Percentiles rank a stretch among this genome's conserved stretches.
These are phyloP conservation scores for Datura wrightii DNA, from an alignment of 257 asterid genomes.

Conservation along the genomic window DNA sequence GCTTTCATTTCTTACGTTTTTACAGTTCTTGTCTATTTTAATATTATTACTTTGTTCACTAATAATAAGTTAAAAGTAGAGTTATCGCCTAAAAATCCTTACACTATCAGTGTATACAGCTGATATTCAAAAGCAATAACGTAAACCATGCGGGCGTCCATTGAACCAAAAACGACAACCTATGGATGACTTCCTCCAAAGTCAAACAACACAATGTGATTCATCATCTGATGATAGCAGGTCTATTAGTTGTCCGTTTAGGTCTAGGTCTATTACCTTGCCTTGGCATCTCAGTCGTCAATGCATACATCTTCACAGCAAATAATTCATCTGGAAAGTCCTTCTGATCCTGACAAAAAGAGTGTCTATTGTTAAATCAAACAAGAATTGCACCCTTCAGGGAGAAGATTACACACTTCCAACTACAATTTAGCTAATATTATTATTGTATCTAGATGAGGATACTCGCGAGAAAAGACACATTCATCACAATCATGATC, in stretches of 20 bases:
- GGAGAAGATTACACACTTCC: not conserved
- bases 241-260: slow-evolving; percentile 60
- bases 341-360: slow-evolving; percentile 67
- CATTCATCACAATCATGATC: not conserved
- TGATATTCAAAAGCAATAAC: not conserved
- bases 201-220: not conserved
- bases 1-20: no score
- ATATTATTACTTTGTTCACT: no score
- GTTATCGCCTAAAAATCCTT: not conserved
- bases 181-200: slow-evolving; percentile 20
- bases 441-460: slow-evolving; percentile 17
- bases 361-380: not conserved
- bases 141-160: no score
- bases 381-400: not conserved
- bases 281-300: slow-evolving; percentile 72
- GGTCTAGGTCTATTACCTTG: slow-evolving; percentile 47
- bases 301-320: slow-evolving; percentile 91
- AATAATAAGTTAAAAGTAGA: no score
- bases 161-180: not conserved
- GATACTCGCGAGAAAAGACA: not conserved
- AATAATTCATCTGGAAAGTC: slow-evolving; percentile 81
- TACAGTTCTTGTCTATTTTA: no score
- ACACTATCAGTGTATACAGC: not conserved
- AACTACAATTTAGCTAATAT: not conserved
- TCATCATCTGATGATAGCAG: slow-evolving; percentile 67